These are phyloP conservation scores for Dittrichia graveolens DNA, from an alignment of 129 eudicot genomes.

Conservation along the genomic window DNA sequence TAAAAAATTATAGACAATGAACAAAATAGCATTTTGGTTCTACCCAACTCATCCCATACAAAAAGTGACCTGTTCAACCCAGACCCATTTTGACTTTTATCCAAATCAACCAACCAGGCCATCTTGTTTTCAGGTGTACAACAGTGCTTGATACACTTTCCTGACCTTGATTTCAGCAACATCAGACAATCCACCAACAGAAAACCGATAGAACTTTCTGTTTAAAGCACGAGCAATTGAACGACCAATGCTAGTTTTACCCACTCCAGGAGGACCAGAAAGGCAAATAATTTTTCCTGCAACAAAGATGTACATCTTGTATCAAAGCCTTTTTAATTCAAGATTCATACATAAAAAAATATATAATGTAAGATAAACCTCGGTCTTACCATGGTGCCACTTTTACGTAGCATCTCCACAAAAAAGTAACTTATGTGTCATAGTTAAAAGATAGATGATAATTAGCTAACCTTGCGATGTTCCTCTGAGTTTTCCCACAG, in stretches of 20 bases:
- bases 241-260: constrained; percentile 99
- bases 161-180: constrained; percentile 97
- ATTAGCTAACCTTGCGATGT: constrained; percentile 78
- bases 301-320: constrained; percentile 5
- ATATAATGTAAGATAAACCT: neutral
- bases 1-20: neutral
- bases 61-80: too few relatives aligned
- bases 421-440: constrained; percentile 9
- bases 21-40: neutral
- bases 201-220: constrained; percentile 88
- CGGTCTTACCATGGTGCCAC: neutral
- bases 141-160: constrained; percentile 10
- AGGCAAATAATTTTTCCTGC: constrained; percentile 90
- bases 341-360: neutral
- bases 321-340: constrained; percentile 11
- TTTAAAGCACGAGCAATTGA: constrained; percentile 97
- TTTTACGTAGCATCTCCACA: neutral
- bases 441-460: neutral
- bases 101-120: neutral
- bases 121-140: neutral
- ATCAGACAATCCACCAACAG: constrained; percentile 99
- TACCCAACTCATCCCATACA: neutral
- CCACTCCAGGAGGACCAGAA: constrained; percentile 99
- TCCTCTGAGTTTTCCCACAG: constrained; percentile 98
- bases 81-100: neutral